Percentiles rank a stretch among this genome's conserved stretches.
phyloP scores from a whole-genome alignment of 805 yeast species.

The Zygosaccharomyces bailii region DNA sequence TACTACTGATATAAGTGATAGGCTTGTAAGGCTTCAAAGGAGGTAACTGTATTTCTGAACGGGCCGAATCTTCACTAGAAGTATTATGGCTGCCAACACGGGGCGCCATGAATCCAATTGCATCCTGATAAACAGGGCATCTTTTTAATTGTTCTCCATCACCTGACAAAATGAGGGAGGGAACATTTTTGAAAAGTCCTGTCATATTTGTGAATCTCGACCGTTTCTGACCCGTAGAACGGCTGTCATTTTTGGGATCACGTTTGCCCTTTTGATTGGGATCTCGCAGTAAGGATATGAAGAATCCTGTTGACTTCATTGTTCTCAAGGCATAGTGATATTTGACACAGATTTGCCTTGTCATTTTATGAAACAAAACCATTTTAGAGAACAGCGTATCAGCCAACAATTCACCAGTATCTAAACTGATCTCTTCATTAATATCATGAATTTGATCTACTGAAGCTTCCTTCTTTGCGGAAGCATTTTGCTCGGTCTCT shows the following conservation, averaged over 20 bases:
- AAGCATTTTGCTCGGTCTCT: slow-evolving; percentile 19
- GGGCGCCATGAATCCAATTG: slow-evolving; percentile 33
- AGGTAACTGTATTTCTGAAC: slow-evolving; percentile 29
- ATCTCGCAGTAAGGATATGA: slow-evolving; percentile 38
- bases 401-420: slow-evolving; percentile 39
- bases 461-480: slow-evolving; percentile 24
- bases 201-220: slow-evolving; percentile 30
- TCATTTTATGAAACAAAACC: slow-evolving; percentile 41
- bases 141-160: slow-evolving; percentile 35
- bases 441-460: slow-evolving; percentile 29
- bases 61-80: slow-evolving; percentile 7
- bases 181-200: slow-evolving; percentile 33
- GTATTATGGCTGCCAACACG: slow-evolving; percentile 10
- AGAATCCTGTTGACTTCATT: slow-evolving; percentile 51
- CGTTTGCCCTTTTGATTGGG: slow-evolving; percentile 24
- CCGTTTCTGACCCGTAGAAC: slow-evolving; percentile 19
- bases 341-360: slow-evolving; percentile 48
- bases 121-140: slow-evolving; percentile 40
- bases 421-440: slow-evolving; percentile 35
- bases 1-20: slow-evolving; percentile 34
- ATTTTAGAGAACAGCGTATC: slow-evolving; percentile 40
- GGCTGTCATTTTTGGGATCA: slow-evolving; percentile 10
- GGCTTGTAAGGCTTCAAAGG: slow-evolving; percentile 35
- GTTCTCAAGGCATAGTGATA: slow-evolving; percentile 70
- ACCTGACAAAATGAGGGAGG: slow-evolving; percentile 33